Base-by-base conservation (phyloP, 2,329 filamentous ascomycete genomes). In the Aureobasidium lini region DNA sequence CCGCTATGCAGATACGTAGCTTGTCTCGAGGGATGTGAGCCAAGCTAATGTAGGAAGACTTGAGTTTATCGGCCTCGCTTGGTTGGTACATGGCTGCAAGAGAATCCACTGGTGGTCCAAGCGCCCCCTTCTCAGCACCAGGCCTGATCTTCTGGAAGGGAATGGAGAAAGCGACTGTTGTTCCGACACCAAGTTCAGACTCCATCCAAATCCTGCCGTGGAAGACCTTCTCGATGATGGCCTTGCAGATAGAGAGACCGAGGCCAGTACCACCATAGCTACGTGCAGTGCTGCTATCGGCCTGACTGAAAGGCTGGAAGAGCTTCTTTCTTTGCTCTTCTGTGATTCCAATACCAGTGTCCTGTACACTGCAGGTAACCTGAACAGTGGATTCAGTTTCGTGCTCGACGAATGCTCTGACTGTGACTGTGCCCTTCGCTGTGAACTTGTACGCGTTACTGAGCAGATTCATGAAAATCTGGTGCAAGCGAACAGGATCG, bases 371-470 rank as follows among this genome's bases (percentile, higher is more conserved):
- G 70, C 93, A 94, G 2, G 87, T 91, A 59, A 96, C 79, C 29
- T 85, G 86, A 6, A 90, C 85, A 60, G 81, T 82, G 40, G 89
- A 84, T 13, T 82, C 78, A 9, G 84, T 86, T 69, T 96, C 89
- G 7, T 79, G 78, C 47, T 90, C 85, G 18, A 91, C 81, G 28
- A 82, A 82, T 4, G 90, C 89, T 48, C 85, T 85, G 54, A 96
- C 90, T 0, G 89, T 95, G 61, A 96, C 89, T 0, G 87, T 89
- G 0, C 92, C 92, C 60, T 87, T 82, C 60, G 92, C 88, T 0
- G 92, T 96, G 70, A 96, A 96, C 70, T 96, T 96, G 72, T 96
- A 87, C 68, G 89, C 93, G 76, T 96, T 96, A 63, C 88, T 89
- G 44, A 96, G 88, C 29, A 96, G 81, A 68, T 96, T 96, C 65